Conservation (phyloP, 257 asterid genomes). For the Solanum infundibuliforme region DNA sequence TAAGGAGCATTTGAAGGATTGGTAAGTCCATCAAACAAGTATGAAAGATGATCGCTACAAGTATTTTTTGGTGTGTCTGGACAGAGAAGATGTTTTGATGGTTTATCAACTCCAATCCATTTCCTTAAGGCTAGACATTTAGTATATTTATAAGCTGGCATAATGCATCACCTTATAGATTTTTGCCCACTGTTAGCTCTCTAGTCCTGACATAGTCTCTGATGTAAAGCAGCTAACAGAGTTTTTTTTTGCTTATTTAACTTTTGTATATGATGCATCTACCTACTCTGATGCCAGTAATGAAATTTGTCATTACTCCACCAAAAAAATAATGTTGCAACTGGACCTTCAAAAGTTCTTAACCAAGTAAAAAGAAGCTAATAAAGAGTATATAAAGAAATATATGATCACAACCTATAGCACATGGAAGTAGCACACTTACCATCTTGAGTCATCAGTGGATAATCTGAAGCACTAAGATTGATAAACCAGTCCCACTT, state of each 20-base stretch:
- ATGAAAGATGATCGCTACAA: neutral
- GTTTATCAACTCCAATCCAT: neutral
- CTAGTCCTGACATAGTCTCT: neutral
- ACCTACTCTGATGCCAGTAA: neutral
- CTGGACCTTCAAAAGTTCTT: neutral
- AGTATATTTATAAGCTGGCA: neutral
- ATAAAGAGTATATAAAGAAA: neutral
- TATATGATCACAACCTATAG: neutral
- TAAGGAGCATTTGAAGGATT: neutral
- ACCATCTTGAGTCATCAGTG: conserved; percentile 97
- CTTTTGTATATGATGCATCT: neutral
- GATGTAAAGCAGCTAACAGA: neutral
- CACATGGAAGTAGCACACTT: conserved; percentile 20
- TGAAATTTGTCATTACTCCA: neutral
- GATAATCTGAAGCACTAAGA: conserved; percentile 99
- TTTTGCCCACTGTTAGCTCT: neutral
- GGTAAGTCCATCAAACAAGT: neutral
- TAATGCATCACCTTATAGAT: neutral
- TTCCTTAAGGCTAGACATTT: neutral
- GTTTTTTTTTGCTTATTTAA: neutral
- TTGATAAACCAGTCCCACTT: conserved; percentile 99
- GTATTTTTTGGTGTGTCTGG: neutral
- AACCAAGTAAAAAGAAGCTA: neutral
- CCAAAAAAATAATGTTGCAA: neutral
- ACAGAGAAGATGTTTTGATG: neutral